Base-by-base conservation (phyloP, 2,329 filamentous ascomycete genomes). In the Parafenestella ontariensis region DNA sequence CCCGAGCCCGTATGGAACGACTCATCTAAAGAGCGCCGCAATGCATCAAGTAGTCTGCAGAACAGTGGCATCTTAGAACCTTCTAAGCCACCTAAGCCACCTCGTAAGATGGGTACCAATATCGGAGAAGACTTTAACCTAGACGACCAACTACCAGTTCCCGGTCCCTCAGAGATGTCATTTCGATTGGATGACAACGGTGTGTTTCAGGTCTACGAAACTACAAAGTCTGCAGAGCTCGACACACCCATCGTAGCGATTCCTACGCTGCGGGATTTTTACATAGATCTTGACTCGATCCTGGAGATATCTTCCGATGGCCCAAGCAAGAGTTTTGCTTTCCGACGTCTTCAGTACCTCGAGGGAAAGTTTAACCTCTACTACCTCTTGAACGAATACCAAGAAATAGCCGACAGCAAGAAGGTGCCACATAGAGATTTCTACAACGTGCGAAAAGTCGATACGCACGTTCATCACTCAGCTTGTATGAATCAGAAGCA, bases 401-500 rank as follows among this genome's bases (percentile, higher is more conserved):
- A 98, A 72, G 95, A 99, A 77, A 95, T 96, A 47, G 94, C 95
- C 54, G 95, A 99, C 79, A 97, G 91, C 75, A 99, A 99, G 76
- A 94, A 91, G 68, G 95, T 98, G 49, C 95, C 95, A 2, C 95
- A 99, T 77, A 88, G 95, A 80, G 95, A 99, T 77, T 99, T 99
- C 73, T 99, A 99, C 81, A 99, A 99, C 72, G 95, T 99, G 44
- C 86, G 95, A 72, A 99, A 99, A 76, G 95, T 99, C 46, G 95
- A 99, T 73, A 99, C 95, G 8, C 95, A 99, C 83, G 95, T 99
- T 66, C 95, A 99, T 74, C 95, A 99, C 76, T 99, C 95, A 15
- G 95, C 95, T 21, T 99, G 95, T 75, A 99, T 99, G 95, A 99
- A 99, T 73, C 95, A 99, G 77, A 99, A 99, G 78, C 95, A 99